These are phyloP conservation scores for Amborella trichopoda DNA, from an alignment of 164 flowering plant species.

Conservation along the genomic window DNA sequence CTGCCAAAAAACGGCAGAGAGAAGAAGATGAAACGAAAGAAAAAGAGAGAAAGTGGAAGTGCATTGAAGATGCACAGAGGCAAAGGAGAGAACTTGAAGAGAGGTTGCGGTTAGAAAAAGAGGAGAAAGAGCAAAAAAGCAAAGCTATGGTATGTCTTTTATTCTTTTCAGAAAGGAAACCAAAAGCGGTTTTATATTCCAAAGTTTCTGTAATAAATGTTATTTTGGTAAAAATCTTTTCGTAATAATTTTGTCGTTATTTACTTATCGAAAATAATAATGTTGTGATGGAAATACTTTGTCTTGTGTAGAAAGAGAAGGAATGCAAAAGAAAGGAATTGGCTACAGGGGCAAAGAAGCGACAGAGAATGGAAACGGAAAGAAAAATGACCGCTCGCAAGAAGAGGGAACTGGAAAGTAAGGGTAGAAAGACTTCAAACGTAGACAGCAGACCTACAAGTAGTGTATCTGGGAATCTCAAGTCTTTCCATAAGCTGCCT, in stretches of 20 bases:
- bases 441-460: conserved; percentile 10
- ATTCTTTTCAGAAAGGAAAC: neutral
- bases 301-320: conserved; percentile 26
- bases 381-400: conserved; percentile 8
- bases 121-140: conserved; percentile 22
- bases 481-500: conserved; percentile 6
- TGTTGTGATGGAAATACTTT: too few relatives aligned
- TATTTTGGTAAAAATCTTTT: too few relatives aligned
- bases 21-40: conserved; percentile 72
- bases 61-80: conserved; percentile 35
- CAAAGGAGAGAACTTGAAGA: conserved; percentile 35
- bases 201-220: too few relatives aligned
- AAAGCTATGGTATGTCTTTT: conserved; percentile 23
- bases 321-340: conserved; percentile 18
- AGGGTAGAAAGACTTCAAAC: conserved; percentile 2
- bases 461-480: conserved; percentile 12
- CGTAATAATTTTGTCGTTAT: too few relatives aligned
- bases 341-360: conserved; percentile 17
- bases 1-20: conserved; percentile 54
- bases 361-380: conserved; percentile 16
- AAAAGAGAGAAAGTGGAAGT: conserved; percentile 56
- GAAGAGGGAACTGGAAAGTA: conserved; percentile 12
- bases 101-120: conserved; percentile 33
- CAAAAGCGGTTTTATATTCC: too few relatives aligned
- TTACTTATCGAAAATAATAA: too few relatives aligned